Base-by-base conservation (phyloP, 2,329 filamentous ascomycete species). In the Emmonsiellopsis sp. region DNA sequence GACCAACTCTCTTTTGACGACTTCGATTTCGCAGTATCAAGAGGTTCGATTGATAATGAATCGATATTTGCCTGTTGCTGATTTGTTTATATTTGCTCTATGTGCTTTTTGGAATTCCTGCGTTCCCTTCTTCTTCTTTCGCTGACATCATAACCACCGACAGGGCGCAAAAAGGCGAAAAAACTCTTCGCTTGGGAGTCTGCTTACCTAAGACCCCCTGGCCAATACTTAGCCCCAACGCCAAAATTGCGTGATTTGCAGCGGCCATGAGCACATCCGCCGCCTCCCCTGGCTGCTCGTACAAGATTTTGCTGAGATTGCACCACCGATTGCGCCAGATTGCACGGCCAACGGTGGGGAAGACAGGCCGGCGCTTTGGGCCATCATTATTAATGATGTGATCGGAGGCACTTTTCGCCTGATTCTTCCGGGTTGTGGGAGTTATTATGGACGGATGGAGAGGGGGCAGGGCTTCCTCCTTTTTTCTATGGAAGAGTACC, bases 201-300 rank as follows among this genome's bases (percentile, higher is more conserved):
- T 8, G 32, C 33, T 32, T 53, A 34, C 33, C 51, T 42, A 44
- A 48, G 32, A 34, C 43, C 21, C 21, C 21, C 21, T 27, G 21
- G 21, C 21, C 21, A 27, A 27, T 27, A 27, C 10, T 11, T 32
- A 10, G 11, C 34, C 14, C 11, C n/a, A 5, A 54, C 33, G 67
- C 67, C 68, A 57, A 55, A 64, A 71, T 71, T 66, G 69, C 69
- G 69, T 71, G 69, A 68, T 71, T 67, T 64, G 56, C 58, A 52
- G 51, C 51, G 54, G 51, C 47, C 59, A 63, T 67, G 60, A 65
- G 58, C 56, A 59, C 59, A 68, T 64, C 58, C 48, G 60, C 62
- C 59, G 62, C 62, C 63, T 64, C 61, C 59, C 51, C 68, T 62
- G 65, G 63, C 64, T 55, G 27, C 17, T 48, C 39, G 49, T 32